These are phyloP conservation scores for Tillandsia leiboldiana DNA, from an alignment of 176 grass and related monocot species.

Conservation along the genomic window DNA sequence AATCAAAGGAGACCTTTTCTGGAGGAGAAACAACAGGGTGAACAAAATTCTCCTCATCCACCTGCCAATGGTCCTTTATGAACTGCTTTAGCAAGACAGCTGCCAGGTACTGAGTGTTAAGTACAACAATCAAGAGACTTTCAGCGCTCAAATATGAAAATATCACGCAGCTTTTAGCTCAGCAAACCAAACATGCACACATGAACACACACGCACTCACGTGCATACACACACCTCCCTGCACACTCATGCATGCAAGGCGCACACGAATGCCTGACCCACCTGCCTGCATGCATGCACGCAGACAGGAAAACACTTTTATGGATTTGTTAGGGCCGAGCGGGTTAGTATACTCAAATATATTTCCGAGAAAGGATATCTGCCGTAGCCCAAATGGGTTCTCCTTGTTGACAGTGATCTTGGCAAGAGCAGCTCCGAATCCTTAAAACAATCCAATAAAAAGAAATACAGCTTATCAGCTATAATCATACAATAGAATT, in stretches of 20 bases:
- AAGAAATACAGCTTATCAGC: not conserved
- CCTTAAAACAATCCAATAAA: constrained; percentile 29
- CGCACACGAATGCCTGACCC: no score
- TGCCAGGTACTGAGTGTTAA: constrained; percentile 67
- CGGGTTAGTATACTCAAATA: not conserved
- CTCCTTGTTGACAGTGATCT: constrained; percentile 73
- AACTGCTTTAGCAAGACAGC: constrained; percentile 95
- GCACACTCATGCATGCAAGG: no score
- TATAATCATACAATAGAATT: not conserved
- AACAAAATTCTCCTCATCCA: constrained; percentile 81
- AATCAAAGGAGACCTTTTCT: constrained; percentile 55
- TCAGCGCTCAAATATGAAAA: not conserved
- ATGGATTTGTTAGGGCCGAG: not conserved
- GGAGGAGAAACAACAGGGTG: constrained; percentile 61
- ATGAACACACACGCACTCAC: no score
- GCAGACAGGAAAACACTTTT: not conserved
- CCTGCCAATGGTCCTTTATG: constrained; percentile 94
- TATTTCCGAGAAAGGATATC: constrained; percentile 55
- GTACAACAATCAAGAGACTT: constrained; percentile 17
- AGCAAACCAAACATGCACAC: constrained; percentile 8
- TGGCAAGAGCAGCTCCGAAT: constrained; percentile 85
- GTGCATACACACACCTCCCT: no score
- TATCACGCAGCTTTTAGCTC: not conserved
- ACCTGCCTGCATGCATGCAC: no score
- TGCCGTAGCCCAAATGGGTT: constrained; percentile 76